A percentile compares a stretch with the other conserved stretches of the same genome.
Evolutionary conservation across 352 stramenopile species (phyloP).

Genomic region (Globisporangium alternatum): DNA sequence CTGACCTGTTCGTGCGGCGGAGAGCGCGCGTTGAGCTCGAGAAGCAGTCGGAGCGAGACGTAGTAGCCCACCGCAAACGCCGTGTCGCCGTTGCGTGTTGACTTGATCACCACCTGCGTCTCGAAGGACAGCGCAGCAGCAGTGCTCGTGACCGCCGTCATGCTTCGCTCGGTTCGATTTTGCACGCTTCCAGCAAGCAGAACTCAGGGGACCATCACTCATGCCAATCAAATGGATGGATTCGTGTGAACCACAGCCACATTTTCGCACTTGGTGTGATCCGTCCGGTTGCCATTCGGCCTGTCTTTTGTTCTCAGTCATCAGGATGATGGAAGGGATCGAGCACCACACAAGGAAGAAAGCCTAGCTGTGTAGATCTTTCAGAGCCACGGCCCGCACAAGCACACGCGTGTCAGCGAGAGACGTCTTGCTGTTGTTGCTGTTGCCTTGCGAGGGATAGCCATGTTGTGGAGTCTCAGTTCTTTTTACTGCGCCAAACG

Average conservation of each 20-base stretch:
- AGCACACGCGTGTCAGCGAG: no score
- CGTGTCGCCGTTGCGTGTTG: background rate
- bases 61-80: constrained; percentile 10
- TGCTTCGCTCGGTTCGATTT: background rate
- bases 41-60: constrained; percentile 2
- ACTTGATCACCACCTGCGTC: background rate
- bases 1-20: background rate
- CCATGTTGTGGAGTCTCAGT: no score
- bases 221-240: background rate
- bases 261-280: no score
- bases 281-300: no score
- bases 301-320: no score
- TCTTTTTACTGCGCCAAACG: no score
- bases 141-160: background rate
- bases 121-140: constrained; percentile 2
- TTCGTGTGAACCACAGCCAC: background rate
- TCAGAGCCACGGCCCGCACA: no score
- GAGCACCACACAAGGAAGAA: no score
- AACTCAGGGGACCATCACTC: constrained; percentile 6
- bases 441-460: no score
- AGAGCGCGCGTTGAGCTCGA: background rate
- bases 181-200: background rate
- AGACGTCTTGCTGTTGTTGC: no score
- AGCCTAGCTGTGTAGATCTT: no score
- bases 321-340: no score